phyloP scores from a whole-genome alignment of 2,329 filamentous ascomycete species.

The Colletotrichum spaethianum region DNA sequence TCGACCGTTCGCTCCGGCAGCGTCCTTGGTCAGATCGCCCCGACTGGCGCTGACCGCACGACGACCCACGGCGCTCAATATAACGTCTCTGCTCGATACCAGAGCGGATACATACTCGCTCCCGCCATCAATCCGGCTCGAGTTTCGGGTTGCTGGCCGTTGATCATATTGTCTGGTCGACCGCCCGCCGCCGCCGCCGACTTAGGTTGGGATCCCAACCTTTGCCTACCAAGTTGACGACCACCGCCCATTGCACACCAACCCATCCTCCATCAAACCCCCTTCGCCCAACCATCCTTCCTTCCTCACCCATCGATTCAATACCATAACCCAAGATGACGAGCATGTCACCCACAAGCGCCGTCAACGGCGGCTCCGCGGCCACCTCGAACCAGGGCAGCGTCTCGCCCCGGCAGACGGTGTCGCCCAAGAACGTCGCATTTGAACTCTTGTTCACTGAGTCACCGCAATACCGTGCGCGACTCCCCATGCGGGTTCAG shows the following conservation, averaged over 20 bases:
- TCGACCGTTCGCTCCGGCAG: conserved; percentile 41
- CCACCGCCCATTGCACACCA: conserved; percentile 39
- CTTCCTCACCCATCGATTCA: conserved; percentile 47
- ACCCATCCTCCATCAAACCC: conserved; percentile 40
- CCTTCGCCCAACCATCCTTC: conserved; percentile 45
- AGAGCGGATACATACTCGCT: conserved; percentile 1
- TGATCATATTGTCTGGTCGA: conserved; percentile 44
- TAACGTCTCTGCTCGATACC: conserved; percentile 4
- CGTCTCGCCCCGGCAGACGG: conserved; percentile 62
- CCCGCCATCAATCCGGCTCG: conserved; percentile 1
- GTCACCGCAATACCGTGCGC: conserved; percentile 77
- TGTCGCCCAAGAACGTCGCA: conserved; percentile 80
- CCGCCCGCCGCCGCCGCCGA: conserved; percentile 19
- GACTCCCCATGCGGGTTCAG: conserved; percentile 87
- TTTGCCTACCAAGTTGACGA: conserved; percentile 24
- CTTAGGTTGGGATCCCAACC: conserved; percentile 31
- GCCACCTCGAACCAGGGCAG: conserved; percentile 59
- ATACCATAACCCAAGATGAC: conserved; percentile 55
- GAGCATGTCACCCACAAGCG: conserved; percentile 61
- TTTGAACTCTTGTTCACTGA: conserved; percentile 82
- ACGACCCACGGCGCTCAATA: conserved; percentile 23
- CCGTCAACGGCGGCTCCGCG: conserved; percentile 50
- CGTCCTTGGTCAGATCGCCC: conserved; percentile 40
- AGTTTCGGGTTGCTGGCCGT: conserved; percentile 43
- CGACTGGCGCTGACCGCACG: conserved; percentile 39